Conservation (phyloP, 2,329 filamentous ascomycete genomes). For the Trichoderma pleuroti region DNA sequence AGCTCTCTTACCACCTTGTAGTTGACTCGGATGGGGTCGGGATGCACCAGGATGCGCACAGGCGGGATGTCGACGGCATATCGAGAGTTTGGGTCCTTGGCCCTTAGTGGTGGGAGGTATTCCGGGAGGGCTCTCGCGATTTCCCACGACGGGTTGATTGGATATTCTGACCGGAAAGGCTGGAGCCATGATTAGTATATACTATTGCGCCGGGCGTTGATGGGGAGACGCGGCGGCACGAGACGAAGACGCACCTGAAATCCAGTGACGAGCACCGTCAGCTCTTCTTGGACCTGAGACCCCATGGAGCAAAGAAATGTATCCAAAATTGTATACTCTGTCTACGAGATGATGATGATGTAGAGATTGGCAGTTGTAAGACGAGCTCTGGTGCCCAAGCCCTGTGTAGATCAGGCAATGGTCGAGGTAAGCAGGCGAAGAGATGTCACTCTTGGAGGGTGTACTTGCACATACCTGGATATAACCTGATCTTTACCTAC, state of each 20-base stretch:
- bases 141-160: conserved; percentile 76
- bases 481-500: neutral
- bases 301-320: conserved; percentile 29
- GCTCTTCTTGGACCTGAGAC: conserved; percentile 44
- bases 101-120: conserved; percentile 52
- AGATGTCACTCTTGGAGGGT: neutral
- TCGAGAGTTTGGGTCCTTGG: conserved; percentile 37
- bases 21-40: conserved; percentile 64
- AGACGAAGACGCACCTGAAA: conserved; percentile 45
- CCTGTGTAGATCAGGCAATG: neutral
- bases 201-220: neutral
- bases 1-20: conserved; percentile 64
- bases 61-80: conserved; percentile 35
- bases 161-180: conserved; percentile 72
- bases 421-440: neutral
- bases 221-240: neutral
- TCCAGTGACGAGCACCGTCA: conserved; percentile 59
- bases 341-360: neutral
- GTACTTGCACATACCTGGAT: neutral
- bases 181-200: conserved; percentile 32
- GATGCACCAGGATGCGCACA: conserved; percentile 63
- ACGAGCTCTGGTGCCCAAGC: neutral
- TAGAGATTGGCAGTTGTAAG: neutral
- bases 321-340: neutral
- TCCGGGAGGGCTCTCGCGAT: conserved; percentile 68